Base-by-base conservation (phyloP, 345 rosid genomes). In the Luvunga scandens region DNA sequence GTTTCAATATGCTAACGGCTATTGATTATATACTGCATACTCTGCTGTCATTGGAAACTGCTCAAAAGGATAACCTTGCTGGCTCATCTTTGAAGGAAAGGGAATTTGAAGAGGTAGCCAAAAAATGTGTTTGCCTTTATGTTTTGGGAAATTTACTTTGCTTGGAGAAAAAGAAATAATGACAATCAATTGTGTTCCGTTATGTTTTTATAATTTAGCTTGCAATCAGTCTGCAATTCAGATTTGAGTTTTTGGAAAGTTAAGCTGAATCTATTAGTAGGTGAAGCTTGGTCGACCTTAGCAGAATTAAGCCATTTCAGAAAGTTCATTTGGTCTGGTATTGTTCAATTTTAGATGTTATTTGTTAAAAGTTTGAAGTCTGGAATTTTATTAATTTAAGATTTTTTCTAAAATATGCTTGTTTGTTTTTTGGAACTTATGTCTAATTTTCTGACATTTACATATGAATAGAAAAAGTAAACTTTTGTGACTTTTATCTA, bases 41-140 rank as follows among this genome's bases (percentile, higher is more conserved):
- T 30, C 80, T 91, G 63, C 75, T 86, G 69, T 83, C 89, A 16
- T 67, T 69, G 71, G 84, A 80, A 75, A 45, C 66, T 53, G 30
- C 39, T 69, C 84, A 77, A 78, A 74, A 77, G 78, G 70, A 73
- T n/a, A 82, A 76, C 45, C 55, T 60, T 78, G 77, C 76, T 68
- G 79, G 71, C 82, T 57, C 55, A 31, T 72, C 76, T 75, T 76
- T 77, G 71, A 87, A 61, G 70, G 86, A 80, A 82, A 81, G 80
- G 78, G 91, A 85, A 79, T 69, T 83, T 87, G 89, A 85, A 75
- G 87, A 81, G 95, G 99, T 95, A 85, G 18, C 71, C 25, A 36
- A n/a, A 38, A 13, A n/a, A 61, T 28, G 66, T 55, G 1, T 39
- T 61, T 24, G 63, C 31, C 19, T 28, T 38, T 8, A 13, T 10